Evolutionary conservation across 2,329 filamentous ascomycete genomes (phyloP).

Genomic region (Pestalotiopsis sp.): DNA sequence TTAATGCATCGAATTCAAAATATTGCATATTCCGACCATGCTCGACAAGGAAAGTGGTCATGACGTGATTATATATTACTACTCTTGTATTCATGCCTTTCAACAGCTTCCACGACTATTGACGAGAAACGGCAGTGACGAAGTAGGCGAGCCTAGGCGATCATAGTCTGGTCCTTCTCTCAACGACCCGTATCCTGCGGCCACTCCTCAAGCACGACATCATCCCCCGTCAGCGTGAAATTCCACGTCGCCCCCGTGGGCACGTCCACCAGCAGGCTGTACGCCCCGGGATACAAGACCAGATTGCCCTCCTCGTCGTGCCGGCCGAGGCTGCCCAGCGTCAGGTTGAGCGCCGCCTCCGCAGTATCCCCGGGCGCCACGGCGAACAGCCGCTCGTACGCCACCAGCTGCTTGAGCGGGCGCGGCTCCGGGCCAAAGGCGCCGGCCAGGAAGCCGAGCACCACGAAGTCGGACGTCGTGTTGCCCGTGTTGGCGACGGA

Average conservation of each 20-base stretch:
- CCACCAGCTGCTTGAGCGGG: constrained; percentile 46
- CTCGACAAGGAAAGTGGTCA: background rate
- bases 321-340: constrained; percentile 44
- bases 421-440: constrained; percentile 41
- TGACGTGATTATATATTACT: background rate
- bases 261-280: constrained; percentile 41
- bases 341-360: constrained; percentile 40
- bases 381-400: constrained; percentile 40
- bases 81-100: background rate
- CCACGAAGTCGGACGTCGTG: constrained; percentile 44
- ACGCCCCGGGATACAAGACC: constrained; percentile 48
- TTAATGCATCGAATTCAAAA: background rate
- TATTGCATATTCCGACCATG: background rate
- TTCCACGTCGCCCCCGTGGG: constrained; percentile 36
- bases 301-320: constrained; percentile 45
- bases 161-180: background rate
- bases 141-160: background rate
- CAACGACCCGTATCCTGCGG: constrained; percentile 25
- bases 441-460: constrained; percentile 44
- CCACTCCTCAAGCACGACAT: constrained; percentile 34
- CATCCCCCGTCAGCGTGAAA: constrained; percentile 43
- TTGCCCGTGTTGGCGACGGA: constrained; percentile 42
- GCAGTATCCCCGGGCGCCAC: constrained; percentile 24
- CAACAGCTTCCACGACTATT: no score
- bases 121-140: no score